Conservation (phyloP, 2,329 filamentous ascomycete species). For the Clonostachys sp. region DNA sequence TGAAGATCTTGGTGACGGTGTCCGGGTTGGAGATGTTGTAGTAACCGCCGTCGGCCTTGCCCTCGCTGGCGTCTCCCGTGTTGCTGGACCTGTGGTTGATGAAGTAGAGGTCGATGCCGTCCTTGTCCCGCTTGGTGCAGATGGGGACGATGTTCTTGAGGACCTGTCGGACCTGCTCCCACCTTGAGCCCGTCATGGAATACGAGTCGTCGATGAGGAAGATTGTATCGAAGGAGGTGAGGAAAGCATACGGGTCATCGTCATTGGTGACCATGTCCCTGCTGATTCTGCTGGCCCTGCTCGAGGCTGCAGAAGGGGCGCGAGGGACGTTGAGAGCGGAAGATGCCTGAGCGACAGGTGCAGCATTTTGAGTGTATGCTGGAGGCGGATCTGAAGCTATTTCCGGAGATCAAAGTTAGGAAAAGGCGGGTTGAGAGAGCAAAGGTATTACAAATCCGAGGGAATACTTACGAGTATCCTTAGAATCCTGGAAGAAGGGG, state of each 20-base stretch:
- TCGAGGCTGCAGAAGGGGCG: background rate
- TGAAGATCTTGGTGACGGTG: slow-evolving; percentile 66
- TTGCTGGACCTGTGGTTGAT: slow-evolving; percentile 60
- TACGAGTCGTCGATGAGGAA: slow-evolving; percentile 92
- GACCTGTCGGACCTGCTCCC: slow-evolving; percentile 69
- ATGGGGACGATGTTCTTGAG: slow-evolving; percentile 74
- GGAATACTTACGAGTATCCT: too few relatives aligned
- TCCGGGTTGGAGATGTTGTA: slow-evolving; percentile 54
- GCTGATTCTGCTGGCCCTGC: background rate
- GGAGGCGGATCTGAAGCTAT: background rate
- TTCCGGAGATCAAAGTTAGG: too few relatives aligned
- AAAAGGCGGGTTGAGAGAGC: too few relatives aligned
- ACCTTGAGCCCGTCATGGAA: slow-evolving; percentile 75
- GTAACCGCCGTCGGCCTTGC: slow-evolving; percentile 49
- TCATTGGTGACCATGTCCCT: slow-evolving; percentile 8
- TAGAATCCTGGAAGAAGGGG: background rate
- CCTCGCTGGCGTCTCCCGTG: slow-evolving; percentile 16
- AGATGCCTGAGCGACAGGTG: slow-evolving; percentile 6
- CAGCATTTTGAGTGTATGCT: slow-evolving; percentile 2
- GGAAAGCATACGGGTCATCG: slow-evolving; percentile 72
- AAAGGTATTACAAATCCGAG: too few relatives aligned
- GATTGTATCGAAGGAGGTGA: slow-evolving; percentile 76
- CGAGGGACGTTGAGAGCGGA: background rate
- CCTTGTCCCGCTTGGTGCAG: slow-evolving; percentile 71
- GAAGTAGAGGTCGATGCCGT: slow-evolving; percentile 91